These are phyloP conservation scores for Stereum hirsutum DNA, from an alignment of 1,284 basidiomycete species.

Conservation along the genomic window DNA sequence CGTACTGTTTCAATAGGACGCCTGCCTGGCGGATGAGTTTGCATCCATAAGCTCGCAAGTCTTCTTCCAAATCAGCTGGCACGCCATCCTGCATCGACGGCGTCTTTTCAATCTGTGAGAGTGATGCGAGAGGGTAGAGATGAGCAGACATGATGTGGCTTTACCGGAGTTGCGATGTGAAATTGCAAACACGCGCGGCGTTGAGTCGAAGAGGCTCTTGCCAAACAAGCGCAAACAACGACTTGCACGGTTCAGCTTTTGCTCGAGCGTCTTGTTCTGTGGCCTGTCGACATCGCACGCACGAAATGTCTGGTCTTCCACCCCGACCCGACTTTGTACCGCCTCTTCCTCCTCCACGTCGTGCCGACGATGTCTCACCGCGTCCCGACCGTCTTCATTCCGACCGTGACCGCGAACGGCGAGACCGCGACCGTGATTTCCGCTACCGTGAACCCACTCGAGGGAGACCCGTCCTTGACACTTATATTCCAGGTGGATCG, in stretches of 20 bases:
- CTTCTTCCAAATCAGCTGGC: constrained; percentile 72
- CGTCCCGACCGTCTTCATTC: neutral
- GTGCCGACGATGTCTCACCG: constrained; percentile 11
- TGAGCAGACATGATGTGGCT: constrained; percentile 35
- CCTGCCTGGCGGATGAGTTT: constrained; percentile 95
- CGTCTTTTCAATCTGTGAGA: constrained; percentile 67
- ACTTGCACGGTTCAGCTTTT: neutral
- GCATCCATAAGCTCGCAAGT: constrained; percentile 82
- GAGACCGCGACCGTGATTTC: too few relatives aligned
- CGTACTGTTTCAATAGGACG: constrained; percentile 80
- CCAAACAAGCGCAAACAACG: constrained; percentile 1
- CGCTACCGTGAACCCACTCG: too few relatives aligned
- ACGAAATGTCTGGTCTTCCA: constrained; percentile 13
- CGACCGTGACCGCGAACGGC: neutral
- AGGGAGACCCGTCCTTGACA: neutral
- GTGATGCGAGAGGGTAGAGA: constrained; percentile 80
- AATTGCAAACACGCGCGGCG: neutral
- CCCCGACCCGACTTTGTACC: constrained; percentile 24
- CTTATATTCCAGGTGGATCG: neutral
- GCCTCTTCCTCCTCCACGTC: constrained; percentile 12
- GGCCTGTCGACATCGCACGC: constrained; percentile 5
- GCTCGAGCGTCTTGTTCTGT: neutral
- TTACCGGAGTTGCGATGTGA: too few relatives aligned
- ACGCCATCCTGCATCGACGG: constrained; percentile 83
- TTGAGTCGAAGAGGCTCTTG: neutral